Evolutionary conservation across 371 early-diverging fungal species (phyloP), one percentile per base, ranked within the genome.

Genomic region (Mucor circinelloides): DNA sequence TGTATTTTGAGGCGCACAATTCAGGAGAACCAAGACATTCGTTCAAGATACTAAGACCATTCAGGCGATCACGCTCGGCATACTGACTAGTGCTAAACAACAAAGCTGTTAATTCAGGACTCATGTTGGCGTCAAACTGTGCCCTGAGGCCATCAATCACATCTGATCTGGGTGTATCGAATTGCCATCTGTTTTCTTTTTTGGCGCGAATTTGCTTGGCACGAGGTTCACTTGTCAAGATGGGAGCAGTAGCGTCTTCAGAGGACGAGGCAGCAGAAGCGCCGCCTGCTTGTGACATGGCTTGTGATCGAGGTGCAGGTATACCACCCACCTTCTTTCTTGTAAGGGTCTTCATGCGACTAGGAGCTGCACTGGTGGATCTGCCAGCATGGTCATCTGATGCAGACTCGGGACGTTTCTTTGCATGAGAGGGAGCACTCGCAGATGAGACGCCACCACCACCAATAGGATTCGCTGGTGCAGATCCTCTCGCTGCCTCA

Each of bases 61-160:
- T 75, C 40, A 95, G 60, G 44, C 83, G 78, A 73, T 94, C 94
- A 58, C 87, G 85, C 63, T 95, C 95, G 67, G 91, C 90, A 79
- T 94, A 89, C 62, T 94, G 94, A 44, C 90, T 92, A 0, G 80
- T 87, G 65, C 92, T 91, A 70, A 96, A 96, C 71, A 95, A 70
- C n/a, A 85, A 73, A 15, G 72, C 66, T 46, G 78, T 72, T 1
- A 95, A 60, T 21, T 83, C 81, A 3, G 85, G 73, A 30, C 81
- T 82, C 48, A 96, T 71, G 63, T 90, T 81, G n/a, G 73, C 71
- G 17, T 87, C 82, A 48, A 83, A 88, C 42, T 93, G 87, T 28
- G 85, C 82, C 6, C 70, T 69, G 19, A 96, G 75, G 25, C 83
- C 78, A 9, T 87, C 88, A 17, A 90, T 75, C 23, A 94, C 70